Base-by-base conservation (phyloP, 805 yeast genomes). In the Naumovozyma baii region DNA sequence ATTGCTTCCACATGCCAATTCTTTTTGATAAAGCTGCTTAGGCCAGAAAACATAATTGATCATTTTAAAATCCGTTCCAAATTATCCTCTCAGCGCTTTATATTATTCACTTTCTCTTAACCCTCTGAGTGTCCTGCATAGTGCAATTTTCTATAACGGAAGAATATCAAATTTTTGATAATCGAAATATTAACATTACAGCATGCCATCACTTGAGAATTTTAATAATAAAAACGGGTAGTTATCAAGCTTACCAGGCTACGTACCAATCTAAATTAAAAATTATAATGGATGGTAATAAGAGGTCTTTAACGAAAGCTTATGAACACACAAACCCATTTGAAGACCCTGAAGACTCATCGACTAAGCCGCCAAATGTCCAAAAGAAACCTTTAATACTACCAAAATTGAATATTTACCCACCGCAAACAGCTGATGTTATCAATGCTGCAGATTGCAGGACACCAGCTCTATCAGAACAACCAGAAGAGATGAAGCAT, bases 11-110 rank as follows among this genome's bases (percentile, higher is more conserved):
- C 18, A n/a, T 3, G 10, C 8, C 5, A n/a, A 8, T 14, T 34
- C 40, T 5, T 33, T 33, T 9, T 31, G 30, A 16, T 36, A 42
- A 28, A 52, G 32, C 13, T 43, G 39, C n/a, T 34, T 33, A 2
- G 60, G 59, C 59, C 59, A 55, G 30, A 52, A 55, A 8, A 55
- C 29, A 26, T 49, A 52, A 20, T 34, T 35, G 30, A 40, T 35
- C 55, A 54, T 52, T 26, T 29, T 14, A 12, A n/a, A n/a, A n/a
- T n/a, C n/a, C n/a, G n/a, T n/a, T n/a, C n/a, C n/a, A n/a, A n/a
- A n/a, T n/a, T n/a, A n/a, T n/a, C n/a, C n/a, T n/a, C n/a, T n/a
- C n/a, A n/a, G n/a, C n/a, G n/a, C n/a, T n/a, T n/a, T n/a, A n/a
- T n/a, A n/a, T n/a, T n/a, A n/a, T n/a, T n/a, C n/a, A n/a, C n/a